These are phyloP conservation scores for Plasmopara halstedii DNA, from an alignment of 352 stramenopile species.

Conservation along the genomic window DNA sequence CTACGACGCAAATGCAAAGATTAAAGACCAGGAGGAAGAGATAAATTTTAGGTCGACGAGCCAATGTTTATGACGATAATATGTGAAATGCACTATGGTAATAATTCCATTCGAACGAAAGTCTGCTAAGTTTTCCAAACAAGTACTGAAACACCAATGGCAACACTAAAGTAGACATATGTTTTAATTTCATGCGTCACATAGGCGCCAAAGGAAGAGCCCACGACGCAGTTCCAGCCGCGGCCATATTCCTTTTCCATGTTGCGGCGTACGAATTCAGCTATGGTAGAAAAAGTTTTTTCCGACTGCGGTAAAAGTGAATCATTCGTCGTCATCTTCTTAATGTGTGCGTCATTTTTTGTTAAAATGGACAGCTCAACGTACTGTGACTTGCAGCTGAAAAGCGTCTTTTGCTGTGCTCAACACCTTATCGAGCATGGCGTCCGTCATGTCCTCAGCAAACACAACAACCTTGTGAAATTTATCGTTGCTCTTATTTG, in stretches of 20 bases:
- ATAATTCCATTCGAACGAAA: neutral
- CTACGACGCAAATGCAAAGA: conserved; percentile 33
- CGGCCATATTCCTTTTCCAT: conserved; percentile 91
- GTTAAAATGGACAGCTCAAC: neutral
- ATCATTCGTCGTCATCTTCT: neutral
- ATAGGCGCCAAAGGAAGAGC: conserved; percentile 87
- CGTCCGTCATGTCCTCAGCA: conserved; percentile 92
- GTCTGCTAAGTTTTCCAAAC: conserved; percentile 79
- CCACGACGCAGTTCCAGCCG: conserved; percentile 92
- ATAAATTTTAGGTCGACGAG: no score
- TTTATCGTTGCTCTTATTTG: conserved; percentile 70
- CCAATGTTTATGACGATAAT: no score
- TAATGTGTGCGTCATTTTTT: neutral
- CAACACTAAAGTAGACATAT: conserved; percentile 93
- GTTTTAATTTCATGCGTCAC: conserved; percentile 95
- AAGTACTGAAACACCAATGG: conserved; percentile 86
- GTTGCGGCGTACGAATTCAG: conserved; percentile 85
- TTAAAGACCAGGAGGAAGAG: conserved; percentile 8
- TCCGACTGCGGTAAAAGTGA: conserved; percentile 40
- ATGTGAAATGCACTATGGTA: no score
- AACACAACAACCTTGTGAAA: conserved; percentile 91
- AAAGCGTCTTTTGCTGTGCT: conserved; percentile 87
- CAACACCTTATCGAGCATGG: conserved; percentile 89
- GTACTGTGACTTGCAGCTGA: conserved; percentile 78
- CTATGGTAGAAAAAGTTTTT: conserved; percentile 89